Base-by-base conservation (phyloP, 1,284 basidiomycete genomes). In the Singerocomus inundabilis region DNA sequence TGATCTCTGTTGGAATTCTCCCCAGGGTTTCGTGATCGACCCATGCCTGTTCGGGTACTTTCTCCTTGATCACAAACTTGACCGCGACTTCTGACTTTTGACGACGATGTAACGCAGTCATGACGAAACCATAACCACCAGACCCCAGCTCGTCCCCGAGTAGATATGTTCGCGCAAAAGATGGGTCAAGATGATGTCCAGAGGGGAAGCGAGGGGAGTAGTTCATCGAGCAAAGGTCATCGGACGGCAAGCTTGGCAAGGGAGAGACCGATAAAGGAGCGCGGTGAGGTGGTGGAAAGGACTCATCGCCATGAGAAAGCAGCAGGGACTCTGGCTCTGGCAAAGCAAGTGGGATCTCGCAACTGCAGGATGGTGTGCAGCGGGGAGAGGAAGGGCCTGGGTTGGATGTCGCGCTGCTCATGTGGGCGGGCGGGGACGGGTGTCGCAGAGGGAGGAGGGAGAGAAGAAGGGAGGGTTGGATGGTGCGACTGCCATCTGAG, bases 71-170 rank as follows among this genome's bases (percentile, higher is more conserved):
- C 66, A 97, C 93, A 67, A 96, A 96, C 71, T 97, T 96, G 70
- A 96, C 89, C 0, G 93, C 93, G 36, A 94, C 92, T 67, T 91
- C 88, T 53, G 73, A 68, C 2, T 73, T 72, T 40, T 76, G 72
- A 21, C 58, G 59, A 26, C 80, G 80, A 62, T 87, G 78, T 28
- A 73, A 68, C 6, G 88, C 90, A 5, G 85, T 85, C 78, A 92
- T 84, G 25, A 97, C 93, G 66, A 97, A 96, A 7, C 93, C 93
- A 64, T 93, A 97, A 13, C 93, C 93, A 34, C 93, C 93, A 9
- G 84, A 83, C 41, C 93, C 93, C 33, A 97, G 81, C 68, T 94
- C 91, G 55, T 87, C 86, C 35, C 78, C 79, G 37, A 95, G 78
- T 21, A 75, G 68, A 67, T 93, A 97, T 36, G 68, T 69, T 33